Base-by-base conservation (phyloP, 805 yeast genomes). In the Metschnikowia reukaufii region DNA sequence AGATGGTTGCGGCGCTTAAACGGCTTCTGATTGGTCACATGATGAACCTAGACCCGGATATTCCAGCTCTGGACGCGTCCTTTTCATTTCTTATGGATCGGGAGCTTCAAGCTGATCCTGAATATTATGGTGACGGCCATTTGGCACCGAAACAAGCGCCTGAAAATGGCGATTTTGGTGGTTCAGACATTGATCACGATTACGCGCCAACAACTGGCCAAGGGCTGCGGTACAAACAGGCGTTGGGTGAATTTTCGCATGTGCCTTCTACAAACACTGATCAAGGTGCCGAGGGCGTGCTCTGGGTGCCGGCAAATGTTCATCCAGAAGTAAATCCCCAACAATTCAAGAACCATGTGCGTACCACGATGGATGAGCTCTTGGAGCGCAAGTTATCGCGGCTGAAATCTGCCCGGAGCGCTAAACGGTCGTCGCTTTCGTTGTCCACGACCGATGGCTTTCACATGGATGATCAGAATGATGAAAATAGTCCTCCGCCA, bases 291-390 rank as follows among this genome's bases (percentile, higher is more conserved):
- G 54, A 47, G 3, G 77, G 77, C 40, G 67, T 87, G 27, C 70
- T 92, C 44, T 92, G 99, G 99, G 97, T 94, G 1, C 98, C 98
- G 0, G 99, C 98, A 1, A 82, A 81, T 52, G 75, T 89, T 32
- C 99, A 94, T 63, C 98, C 98, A 1, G 92, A 87, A 58, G 78
- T 92, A n/a, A 91, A 95, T 20, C 98, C 98, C 2, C 95, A 88
- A 58, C 88, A 87, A 57, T 86, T 82, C 67, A 72, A 82, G 53
- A 78, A 76, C 54, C 86, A 85, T 60, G 83, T 86, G 37, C 83
- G 83, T 48, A 64, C 69, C 21, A 74, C 80, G n/a, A 81, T 79
- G 4, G 76, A 74, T 49, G 82, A 78, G 51, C 63, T 78, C 29
- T 65, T 77, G 50, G 73, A 75, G 44, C 68, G 74, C 39, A 61